These are phyloP conservation scores for Heterobasidion annosum DNA, from an alignment of 1,284 basidiomycete species.

Conservation along the genomic window DNA sequence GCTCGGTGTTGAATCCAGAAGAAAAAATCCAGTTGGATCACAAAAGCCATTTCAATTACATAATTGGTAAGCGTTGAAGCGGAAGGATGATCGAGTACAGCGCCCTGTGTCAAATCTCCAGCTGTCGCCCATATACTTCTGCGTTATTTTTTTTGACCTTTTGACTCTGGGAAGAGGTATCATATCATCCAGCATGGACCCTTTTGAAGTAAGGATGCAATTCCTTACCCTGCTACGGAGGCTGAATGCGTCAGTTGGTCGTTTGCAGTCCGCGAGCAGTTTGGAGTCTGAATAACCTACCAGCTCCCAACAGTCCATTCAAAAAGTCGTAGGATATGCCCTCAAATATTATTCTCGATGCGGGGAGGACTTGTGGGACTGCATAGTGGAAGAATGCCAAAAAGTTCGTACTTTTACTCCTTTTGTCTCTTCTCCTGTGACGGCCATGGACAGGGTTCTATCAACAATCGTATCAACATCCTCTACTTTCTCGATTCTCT, in stretches of 20 bases:
- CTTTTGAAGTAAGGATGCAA: conserved; percentile 86
- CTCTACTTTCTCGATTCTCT: conserved; percentile 87
- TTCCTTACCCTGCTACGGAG: conserved; percentile 67
- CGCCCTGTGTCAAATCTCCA: too few species aligned
- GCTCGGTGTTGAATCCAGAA: too few species aligned
- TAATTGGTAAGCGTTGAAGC: too few species aligned
- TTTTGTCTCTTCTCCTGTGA: background rate
- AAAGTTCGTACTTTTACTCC: conserved; percentile 40
- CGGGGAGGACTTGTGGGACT: conserved; percentile 93
- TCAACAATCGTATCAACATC: conserved; percentile 90
- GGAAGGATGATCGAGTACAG: too few species aligned
- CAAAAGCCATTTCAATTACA: too few species aligned
- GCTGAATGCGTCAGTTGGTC: conserved; percentile 67
- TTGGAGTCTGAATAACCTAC: conserved; percentile 18
- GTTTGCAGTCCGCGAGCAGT: conserved; percentile 6
- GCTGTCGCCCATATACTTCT: too few species aligned
- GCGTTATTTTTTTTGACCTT: too few species aligned
- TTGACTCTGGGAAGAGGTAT: too few species aligned
- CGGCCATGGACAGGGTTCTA: conserved; percentile 51
- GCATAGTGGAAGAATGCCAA: conserved; percentile 82
- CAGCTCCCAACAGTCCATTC: conserved; percentile 84
- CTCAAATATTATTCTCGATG: conserved; percentile 77
- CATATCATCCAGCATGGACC: conserved; percentile 51
- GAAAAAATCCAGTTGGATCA: too few species aligned
- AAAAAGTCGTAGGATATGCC: conserved; percentile 81